Base-by-base conservation (phyloP, 805 yeast genomes). In the Pichia pseudocactophila region DNA sequence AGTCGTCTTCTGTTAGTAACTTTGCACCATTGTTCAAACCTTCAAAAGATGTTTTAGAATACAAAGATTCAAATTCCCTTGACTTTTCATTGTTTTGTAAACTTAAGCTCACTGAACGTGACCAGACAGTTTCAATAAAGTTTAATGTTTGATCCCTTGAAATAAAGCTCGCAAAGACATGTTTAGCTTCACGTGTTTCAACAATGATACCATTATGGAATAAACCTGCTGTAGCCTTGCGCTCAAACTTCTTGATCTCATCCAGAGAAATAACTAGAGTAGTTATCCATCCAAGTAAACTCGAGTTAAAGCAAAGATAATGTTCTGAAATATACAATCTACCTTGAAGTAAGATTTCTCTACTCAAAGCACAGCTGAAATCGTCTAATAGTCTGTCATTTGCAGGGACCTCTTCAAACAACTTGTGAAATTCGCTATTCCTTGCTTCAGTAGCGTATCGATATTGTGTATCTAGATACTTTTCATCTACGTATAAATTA, bases 261-360 rank as follows among this genome's bases (percentile, higher is more conserved):
- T 71, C 75, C 50, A 80, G 73, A 0, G 86, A 78, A 16, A 92
- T 71, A 3, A 82, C 73, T 31, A 89, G 64, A 49, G 76, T 83
- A 9, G 96, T 86, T 10, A 87, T 83, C 95, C 96, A 89, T 1
- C 96, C 96, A 36, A 90, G 64, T 32, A 92, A 68, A 51, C 82
- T 82, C 7, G 96, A 82, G 57, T 87, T 81, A 69, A 92, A 92
- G 56, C 96, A 86, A 4, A 90, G 56, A 54, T 81, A 77, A 40
- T 74, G 72, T 49, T 85, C 89, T 16, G 95, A 76, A 8, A 92
- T 71, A 57, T 85, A 92, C 22, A 92, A 53, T 39, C 95, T 69
- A 3, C 98, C 98, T 56, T 92, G 97, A 9, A 87, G 64, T 27
- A 90, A 66, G 38, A 88, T 85, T 49, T 90, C 97, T 47, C 87